A percentile compares a stretch with the other conserved stretches of the same genome.
These are phyloP conservation scores for Sicyos edulis DNA, from an alignment of 306 rosid genomes.

Conservation along the genomic window DNA sequence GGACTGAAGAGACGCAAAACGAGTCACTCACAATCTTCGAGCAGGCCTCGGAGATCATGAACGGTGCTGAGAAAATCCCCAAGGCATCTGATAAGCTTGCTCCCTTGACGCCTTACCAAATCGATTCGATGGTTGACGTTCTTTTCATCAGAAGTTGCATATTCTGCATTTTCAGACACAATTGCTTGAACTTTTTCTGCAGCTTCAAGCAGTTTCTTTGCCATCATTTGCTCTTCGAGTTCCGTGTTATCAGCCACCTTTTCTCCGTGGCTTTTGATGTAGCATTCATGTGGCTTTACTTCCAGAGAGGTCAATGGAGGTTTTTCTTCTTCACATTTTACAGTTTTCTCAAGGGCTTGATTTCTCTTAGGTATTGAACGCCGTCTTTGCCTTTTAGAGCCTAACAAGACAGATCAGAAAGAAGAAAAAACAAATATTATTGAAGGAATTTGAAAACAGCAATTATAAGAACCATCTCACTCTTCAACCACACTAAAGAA, in stretches of 20 bases:
- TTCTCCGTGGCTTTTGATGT: constrained; percentile 7
- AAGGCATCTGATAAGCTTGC: constrained; percentile 38
- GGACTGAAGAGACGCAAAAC: background rate
- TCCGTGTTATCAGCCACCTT: constrained; percentile 10
- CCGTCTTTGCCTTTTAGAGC: constrained; percentile 15
- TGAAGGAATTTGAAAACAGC: background rate
- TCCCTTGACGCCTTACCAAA: constrained; percentile 34
- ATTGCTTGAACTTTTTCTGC: constrained; percentile 33
- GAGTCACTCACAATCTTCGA: constrained; percentile 26
- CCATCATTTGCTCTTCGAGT: constrained; percentile 28
- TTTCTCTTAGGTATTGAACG: constrained; percentile 1
- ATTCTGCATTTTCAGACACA: constrained; percentile 30
- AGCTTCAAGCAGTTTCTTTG: constrained; percentile 31
- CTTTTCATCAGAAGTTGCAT: constrained; percentile 20
- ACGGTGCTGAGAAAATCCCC: constrained; percentile 36
- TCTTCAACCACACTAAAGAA: background rate
- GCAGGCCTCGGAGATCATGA: constrained; percentile 27
- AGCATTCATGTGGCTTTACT: constrained; percentile 13
- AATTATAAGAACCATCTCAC: constrained; percentile 7
- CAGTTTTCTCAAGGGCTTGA: constrained; percentile 20
- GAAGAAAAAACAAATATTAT: background rate
- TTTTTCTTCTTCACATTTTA: background rate
- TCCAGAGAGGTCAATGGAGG: background rate
- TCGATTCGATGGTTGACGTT: constrained; percentile 15
- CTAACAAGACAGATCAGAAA: constrained; percentile 2